phyloP scores from a whole-genome alignment of 345 rosid species.

The Syzygium aromaticum region DNA sequence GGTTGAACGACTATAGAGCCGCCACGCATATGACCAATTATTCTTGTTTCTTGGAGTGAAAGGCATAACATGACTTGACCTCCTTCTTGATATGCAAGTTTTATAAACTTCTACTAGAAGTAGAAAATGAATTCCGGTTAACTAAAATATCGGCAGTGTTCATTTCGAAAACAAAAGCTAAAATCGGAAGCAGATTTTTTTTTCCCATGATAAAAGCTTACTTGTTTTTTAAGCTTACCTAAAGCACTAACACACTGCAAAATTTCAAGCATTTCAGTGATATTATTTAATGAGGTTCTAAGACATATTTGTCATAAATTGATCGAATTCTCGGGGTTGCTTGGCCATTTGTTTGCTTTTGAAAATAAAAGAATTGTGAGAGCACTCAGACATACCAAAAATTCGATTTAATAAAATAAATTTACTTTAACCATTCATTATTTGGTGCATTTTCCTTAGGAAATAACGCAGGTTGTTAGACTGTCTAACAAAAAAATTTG shows the following conservation, averaged over 20 bases:
- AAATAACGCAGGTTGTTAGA: background rate
- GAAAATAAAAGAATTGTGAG: background rate
- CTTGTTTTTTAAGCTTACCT: background rate
- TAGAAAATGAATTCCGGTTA: background rate
- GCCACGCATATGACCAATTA: background rate
- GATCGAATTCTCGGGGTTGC: background rate
- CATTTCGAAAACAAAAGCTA: background rate
- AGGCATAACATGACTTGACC: background rate
- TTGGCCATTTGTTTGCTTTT: background rate
- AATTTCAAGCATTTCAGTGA: background rate
- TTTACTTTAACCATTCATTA: background rate
- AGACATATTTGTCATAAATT: background rate
- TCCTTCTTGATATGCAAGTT: background rate
- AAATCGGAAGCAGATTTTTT: background rate
- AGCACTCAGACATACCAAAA: background rate
- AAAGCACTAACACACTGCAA: background rate
- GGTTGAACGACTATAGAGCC: background rate
- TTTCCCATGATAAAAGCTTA: background rate
- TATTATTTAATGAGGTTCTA: background rate
- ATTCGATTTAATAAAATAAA: background rate
- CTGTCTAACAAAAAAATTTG: background rate
- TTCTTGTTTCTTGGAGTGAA: background rate
- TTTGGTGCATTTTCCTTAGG: background rate
- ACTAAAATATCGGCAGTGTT: background rate
- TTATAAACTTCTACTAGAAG: background rate